These are phyloP conservation scores for Phialophora expanda DNA, from an alignment of 2,329 filamentous ascomycete genomes.

Conservation along the genomic window DNA sequence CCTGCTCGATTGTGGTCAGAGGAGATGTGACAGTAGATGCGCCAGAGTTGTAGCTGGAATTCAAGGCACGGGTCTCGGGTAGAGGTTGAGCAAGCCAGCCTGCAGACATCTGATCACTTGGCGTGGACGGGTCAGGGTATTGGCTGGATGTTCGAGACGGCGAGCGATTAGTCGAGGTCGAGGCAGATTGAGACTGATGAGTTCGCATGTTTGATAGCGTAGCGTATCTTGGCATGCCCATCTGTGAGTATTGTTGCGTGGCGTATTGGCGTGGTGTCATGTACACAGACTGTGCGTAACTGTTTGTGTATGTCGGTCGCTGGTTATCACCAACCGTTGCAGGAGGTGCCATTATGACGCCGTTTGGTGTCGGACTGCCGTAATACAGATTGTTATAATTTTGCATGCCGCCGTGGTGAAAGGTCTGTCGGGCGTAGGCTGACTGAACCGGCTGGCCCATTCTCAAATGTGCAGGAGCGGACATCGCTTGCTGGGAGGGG, in stretches of 20 bases:
- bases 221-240: neutral
- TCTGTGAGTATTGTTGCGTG: neutral
- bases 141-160: neutral
- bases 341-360: neutral
- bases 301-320: neutral
- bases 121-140: neutral
- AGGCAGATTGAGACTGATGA: neutral
- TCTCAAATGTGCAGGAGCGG: neutral
- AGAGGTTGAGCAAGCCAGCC: neutral
- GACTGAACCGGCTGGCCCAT: neutral
- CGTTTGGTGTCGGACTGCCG: neutral
- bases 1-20: neutral
- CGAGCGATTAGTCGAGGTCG: neutral
- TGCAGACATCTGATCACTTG: neutral
- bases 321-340: neutral
- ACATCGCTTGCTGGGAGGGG: neutral
- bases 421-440: neutral
- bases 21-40: neutral
- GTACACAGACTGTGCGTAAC: neutral
- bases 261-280: neutral
- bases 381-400: neutral
- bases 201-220: neutral
- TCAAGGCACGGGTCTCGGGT: neutral
- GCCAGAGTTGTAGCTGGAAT: neutral
- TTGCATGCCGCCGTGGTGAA: neutral